phyloP scores from a whole-genome alignment of 129 eudicot genomes.

The Arctium lappa region DNA sequence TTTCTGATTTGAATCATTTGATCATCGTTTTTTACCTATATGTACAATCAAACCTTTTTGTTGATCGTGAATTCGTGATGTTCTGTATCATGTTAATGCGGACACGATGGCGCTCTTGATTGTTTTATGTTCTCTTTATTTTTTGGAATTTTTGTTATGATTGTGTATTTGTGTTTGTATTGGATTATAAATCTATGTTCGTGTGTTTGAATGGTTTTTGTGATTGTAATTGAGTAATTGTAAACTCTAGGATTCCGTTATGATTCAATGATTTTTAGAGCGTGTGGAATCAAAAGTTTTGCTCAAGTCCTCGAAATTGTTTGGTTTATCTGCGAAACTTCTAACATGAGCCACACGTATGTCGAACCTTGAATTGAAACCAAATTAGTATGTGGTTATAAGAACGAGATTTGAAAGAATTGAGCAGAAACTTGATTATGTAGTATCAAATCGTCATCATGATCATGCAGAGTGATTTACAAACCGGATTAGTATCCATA shows the following conservation, averaged over 20 bases:
- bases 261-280: not conserved
- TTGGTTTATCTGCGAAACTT: not conserved
- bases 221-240: conserved; percentile 5
- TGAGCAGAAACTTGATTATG: conserved; percentile 1
- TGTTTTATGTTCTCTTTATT: not conserved
- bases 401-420: not conserved
- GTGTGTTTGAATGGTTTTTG: not conserved
- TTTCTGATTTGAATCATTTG: not conserved
- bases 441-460: not conserved
- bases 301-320: not conserved
- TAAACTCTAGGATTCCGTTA: not conserved
- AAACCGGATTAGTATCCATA: not conserved
- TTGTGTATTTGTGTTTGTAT: not conserved
- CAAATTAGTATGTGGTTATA: not conserved
- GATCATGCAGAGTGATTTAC: not conserved
- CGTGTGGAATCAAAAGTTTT: not conserved
- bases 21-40: not conserved
- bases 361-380: not conserved
- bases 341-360: not conserved
- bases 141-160: not conserved
- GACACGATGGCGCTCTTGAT: not conserved
- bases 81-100: conserved; percentile 8
- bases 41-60: not conserved
- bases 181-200: not conserved
- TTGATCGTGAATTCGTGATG: not conserved